Conservation (phyloP, 2,329 filamentous ascomycete species). For the Aspergillus sp. region DNA sequence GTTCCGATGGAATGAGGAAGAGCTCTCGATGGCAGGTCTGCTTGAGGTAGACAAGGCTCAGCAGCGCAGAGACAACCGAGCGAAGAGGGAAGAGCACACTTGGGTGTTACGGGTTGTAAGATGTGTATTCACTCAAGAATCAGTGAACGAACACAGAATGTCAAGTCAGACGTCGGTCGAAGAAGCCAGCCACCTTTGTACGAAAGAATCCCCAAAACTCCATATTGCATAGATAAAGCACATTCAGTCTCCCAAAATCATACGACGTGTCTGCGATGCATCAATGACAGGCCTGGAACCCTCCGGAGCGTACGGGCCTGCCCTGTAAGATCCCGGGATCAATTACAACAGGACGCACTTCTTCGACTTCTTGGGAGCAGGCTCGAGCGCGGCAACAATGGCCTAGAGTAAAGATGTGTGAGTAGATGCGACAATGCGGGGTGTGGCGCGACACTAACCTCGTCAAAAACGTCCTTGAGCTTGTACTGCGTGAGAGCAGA, state of each 20-base stretch:
- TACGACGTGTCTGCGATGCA: constrained; percentile 13
- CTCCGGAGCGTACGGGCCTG: constrained; percentile 15
- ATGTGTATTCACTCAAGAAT: constrained; percentile 9
- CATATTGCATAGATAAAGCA: constrained; percentile 15
- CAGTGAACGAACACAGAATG: constrained; percentile 9
- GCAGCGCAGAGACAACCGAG: constrained; percentile 5
- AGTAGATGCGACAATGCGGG: background rate
- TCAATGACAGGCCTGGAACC: constrained; percentile 7
- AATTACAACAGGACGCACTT: constrained; percentile 70
- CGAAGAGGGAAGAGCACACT: constrained; percentile 1
- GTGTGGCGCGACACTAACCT: constrained; percentile 61
- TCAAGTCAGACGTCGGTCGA: constrained; percentile 9
- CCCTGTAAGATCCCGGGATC: constrained; percentile 8
- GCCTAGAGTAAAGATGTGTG: constrained; percentile 58
- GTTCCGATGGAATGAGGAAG: background rate
- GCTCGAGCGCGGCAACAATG: constrained; percentile 92
- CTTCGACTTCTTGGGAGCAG: constrained; percentile 76
- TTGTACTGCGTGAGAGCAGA: constrained; percentile 98
- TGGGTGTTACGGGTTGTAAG: constrained; percentile 5
- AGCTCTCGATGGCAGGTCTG: background rate
- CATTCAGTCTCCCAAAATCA: constrained; percentile 13
- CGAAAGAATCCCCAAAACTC: constrained; percentile 12
- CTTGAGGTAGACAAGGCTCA: background rate
- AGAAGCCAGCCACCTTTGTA: constrained; percentile 6
- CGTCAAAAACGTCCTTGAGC: constrained; percentile 98